Percentiles rank a stretch among this genome's conserved stretches.
These are phyloP conservation scores for Mediolabrus comicus DNA, from an alignment of 108 stramenopile genomes.

Conservation along the genomic window DNA sequence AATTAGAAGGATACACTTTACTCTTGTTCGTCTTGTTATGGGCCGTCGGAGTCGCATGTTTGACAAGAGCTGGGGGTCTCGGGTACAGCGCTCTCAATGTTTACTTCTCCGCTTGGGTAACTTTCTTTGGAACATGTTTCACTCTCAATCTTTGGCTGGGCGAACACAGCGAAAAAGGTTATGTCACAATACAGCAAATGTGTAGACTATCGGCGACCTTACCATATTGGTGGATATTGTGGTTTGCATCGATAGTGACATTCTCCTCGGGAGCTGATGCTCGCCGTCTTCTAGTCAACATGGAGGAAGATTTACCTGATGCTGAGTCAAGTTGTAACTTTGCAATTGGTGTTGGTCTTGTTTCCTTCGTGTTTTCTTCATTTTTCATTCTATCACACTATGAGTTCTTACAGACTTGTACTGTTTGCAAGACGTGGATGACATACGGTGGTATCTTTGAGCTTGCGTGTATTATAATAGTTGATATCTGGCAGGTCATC, in stretches of 20 bases:
- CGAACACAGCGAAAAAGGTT: constrained; percentile 52
- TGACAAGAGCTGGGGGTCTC: constrained; percentile 51
- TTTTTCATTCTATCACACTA: constrained; percentile 70
- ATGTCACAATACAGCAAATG: constrained; percentile 58
- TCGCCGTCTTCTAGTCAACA: constrained; percentile 4
- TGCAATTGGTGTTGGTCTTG: constrained; percentile 51
- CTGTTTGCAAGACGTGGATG: constrained; percentile 21
- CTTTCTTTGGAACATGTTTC: constrained; percentile 12
- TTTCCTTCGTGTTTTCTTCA: constrained; percentile 33
- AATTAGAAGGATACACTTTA: constrained; percentile 62
- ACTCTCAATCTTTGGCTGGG: constrained; percentile 59
- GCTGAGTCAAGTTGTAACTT: constrained; percentile 35
- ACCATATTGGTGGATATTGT: constrained; percentile 60
- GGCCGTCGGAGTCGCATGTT: constrained; percentile 30
- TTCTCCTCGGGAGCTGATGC: constrained; percentile 46
- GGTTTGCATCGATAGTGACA: constrained; percentile 40
- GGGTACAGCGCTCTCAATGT: constrained; percentile 60
- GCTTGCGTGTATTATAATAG: constrained; percentile 6
- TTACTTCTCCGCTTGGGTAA: constrained; percentile 60
- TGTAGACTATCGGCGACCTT: constrained; percentile 56
- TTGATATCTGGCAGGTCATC: constrained; percentile 25
- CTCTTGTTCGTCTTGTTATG: constrained; percentile 50
- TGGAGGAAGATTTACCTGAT: background rate
- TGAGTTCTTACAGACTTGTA: constrained; percentile 47
- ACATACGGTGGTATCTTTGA: constrained; percentile 28